These are phyloP conservation scores for Blastocystis sp. DNA, from an alignment of 352 stramenopile species.

Conservation along the genomic window DNA sequence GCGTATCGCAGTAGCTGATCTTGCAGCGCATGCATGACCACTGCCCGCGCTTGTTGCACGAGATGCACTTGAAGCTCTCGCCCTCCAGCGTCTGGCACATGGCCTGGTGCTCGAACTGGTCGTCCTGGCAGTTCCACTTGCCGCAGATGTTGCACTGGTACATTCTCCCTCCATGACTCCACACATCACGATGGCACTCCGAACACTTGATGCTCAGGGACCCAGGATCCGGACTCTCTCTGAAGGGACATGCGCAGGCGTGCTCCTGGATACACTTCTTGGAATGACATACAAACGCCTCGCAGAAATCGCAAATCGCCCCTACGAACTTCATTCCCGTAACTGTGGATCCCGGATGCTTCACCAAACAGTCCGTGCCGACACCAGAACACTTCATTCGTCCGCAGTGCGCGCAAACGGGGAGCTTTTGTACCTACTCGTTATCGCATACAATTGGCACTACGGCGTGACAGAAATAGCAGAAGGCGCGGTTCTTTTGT, in stretches of 20 bases:
- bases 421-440: conserved; percentile 57
- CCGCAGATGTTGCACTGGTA: conserved; percentile 67
- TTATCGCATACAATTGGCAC: not conserved
- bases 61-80: conserved; percentile 63
- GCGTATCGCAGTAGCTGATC: conserved; percentile 61
- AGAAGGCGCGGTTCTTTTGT: conserved; percentile 67
- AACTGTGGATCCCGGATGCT: conserved; percentile 55
- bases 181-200: conserved; percentile 67
- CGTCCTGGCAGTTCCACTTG: conserved; percentile 65
- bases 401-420: conserved; percentile 63
- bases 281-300: conserved; percentile 66
- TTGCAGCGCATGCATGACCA: conserved; percentile 69
- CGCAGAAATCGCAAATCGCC: conserved; percentile 66
- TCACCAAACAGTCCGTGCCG: conserved; percentile 59
- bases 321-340: conserved; percentile 68
- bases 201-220: conserved; percentile 52
- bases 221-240: conserved; percentile 12
- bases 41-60: conserved; percentile 65
- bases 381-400: conserved; percentile 66
- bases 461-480: conserved; percentile 69
- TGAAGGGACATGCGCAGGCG: conserved; percentile 59
- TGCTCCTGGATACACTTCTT: conserved; percentile 67
- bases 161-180: conserved; percentile 65
- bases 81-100: conserved; percentile 68
- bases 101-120: conserved; percentile 69